Evolutionary conservation across 192 early-diverging fungal species (phyloP).

Genomic region (Cladochytrium replicatum): DNA sequence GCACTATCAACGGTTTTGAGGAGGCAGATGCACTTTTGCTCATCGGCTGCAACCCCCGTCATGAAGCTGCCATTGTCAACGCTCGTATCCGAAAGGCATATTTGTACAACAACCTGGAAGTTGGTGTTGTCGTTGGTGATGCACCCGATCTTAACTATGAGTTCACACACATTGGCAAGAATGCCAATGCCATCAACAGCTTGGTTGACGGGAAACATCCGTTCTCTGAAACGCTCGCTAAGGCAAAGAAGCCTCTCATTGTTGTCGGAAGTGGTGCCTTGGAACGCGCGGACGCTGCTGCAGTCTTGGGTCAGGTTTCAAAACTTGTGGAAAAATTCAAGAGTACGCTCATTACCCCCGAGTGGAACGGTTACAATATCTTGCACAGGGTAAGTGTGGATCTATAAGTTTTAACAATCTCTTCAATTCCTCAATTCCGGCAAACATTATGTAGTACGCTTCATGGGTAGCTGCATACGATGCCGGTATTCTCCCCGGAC

Average conservation of each 20-base stretch:
- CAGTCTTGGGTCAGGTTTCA: conserved; percentile 65
- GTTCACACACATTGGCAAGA: conserved; percentile 70
- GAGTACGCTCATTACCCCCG: conserved; percentile 53
- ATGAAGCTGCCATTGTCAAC: conserved; percentile 92
- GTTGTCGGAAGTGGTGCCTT: conserved; percentile 73
- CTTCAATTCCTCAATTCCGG: too few relatives aligned
- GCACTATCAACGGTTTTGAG: conserved; percentile 78
- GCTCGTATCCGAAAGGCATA: conserved; percentile 92
- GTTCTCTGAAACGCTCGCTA: conserved; percentile 63
- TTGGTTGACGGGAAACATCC: conserved; percentile 57
- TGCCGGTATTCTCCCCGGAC: too few relatives aligned
- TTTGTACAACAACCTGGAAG: conserved; percentile 64
- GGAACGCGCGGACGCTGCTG: conserved; percentile 64
- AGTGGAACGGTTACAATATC: conserved; percentile 84
- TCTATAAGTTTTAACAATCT: too few relatives aligned
- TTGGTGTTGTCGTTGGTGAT: conserved; percentile 77
- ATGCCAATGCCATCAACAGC: conserved; percentile 53
- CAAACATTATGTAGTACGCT: too few relatives aligned
- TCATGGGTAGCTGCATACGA: too few relatives aligned
- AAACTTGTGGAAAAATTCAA: conserved; percentile 58
- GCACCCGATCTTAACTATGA: conserved; percentile 80
- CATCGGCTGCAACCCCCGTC: conserved; percentile 91
- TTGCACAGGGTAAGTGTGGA: conserved; percentile 68
- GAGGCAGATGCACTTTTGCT: conserved; percentile 86
- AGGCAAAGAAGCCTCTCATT: conserved; percentile 87